Conservation (phyloP, 1,284 basidiomycete species). For the Golubevia sp. region DNA sequence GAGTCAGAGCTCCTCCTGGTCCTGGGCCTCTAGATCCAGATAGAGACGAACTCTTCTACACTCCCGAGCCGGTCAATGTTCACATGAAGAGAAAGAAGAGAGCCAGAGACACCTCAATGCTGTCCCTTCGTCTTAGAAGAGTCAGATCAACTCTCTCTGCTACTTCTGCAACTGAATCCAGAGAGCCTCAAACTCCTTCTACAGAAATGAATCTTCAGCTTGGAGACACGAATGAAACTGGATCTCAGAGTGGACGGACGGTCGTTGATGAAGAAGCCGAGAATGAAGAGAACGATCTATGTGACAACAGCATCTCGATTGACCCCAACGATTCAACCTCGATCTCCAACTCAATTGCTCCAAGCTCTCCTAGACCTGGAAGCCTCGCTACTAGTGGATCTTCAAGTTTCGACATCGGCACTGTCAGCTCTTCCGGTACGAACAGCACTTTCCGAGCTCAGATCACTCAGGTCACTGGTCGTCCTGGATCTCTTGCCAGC, state of each 20-base stretch:
- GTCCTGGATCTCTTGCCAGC: slow-evolving; percentile 31
- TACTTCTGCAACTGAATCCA: too few relatives aligned
- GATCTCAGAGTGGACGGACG: too few relatives aligned
- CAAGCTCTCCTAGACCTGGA: too few relatives aligned
- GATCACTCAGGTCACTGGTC: slow-evolving; percentile 25
- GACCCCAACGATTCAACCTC: slow-evolving; percentile 1
- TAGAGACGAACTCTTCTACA: slow-evolving; percentile 35
- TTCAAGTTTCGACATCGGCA: neutral
- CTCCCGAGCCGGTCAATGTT: slow-evolving; percentile 33
- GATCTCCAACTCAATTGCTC: slow-evolving; percentile 5
- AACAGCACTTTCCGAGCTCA: slow-evolving; percentile 35
- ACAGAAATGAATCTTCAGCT: too few relatives aligned
- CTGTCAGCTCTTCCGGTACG: slow-evolving; percentile 15
- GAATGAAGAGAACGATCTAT: slow-evolving; percentile 3
- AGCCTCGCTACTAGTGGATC: too few relatives aligned
- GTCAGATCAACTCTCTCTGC: slow-evolving; percentile 37
- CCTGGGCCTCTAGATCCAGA: slow-evolving; percentile 30
- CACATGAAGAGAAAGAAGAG: slow-evolving; percentile 45
- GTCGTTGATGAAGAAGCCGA: too few relatives aligned
- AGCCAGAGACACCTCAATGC: slow-evolving; percentile 36
- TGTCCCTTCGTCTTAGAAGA: slow-evolving; percentile 36
- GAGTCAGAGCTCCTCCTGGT: too few relatives aligned
- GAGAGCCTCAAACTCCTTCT: too few relatives aligned
- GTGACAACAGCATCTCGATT: slow-evolving; percentile 2
- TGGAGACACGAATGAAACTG: too few relatives aligned